Evolutionary conservation across 768 basidiomycete genomes (phyloP), one percentile per base, ranked within the genome.

Genomic region (Rhizopogon rudus): DNA sequence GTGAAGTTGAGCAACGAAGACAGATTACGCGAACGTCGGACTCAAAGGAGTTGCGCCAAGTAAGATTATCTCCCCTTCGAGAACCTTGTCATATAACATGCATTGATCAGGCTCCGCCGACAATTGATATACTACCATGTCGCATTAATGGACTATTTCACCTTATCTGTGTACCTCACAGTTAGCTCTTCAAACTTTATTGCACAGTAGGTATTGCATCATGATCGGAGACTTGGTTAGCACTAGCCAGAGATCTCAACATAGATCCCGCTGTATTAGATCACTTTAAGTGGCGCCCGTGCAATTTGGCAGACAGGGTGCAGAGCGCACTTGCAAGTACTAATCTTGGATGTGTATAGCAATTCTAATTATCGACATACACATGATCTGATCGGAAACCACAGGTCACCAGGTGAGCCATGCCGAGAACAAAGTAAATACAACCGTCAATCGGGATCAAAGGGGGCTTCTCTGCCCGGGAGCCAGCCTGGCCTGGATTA

Each of bases 351-450:
- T 25, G n/a, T 41, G 12, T 22, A 54, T 60, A 60, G 58, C 63
- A 60, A 57, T 63, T 63, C 59, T 12, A 55, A 51, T 59, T 60
- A 1, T 59, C 58, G 53, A 48, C 53, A 61, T 20, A 57, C 16
- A 46, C 44, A 39, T 53, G 58, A 58, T 6, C 62, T 62, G 16
- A 60, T 65, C 22, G 62, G 63, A 22, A 63, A 60, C 64, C 64
- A 65, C 50, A 62, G 59, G 17, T 60, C 64, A 42, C 64, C 60
- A 44, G 62, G 60, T 9, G 65, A 63, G 41, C 61, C 49, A 6
- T 46, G 52, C 45, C 52, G 28, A 65, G 58, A 41, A 65, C 61
- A 42, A 61, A 63, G 60, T 60, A 60, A 35, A 64, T 20, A 35
- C 14, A 13, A 1, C 3, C 16, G 25, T 29, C 44, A 6, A 29